Evolutionary conservation across 768 basidiomycete species (phyloP).

Genomic region (Antrodiella citrinella): DNA sequence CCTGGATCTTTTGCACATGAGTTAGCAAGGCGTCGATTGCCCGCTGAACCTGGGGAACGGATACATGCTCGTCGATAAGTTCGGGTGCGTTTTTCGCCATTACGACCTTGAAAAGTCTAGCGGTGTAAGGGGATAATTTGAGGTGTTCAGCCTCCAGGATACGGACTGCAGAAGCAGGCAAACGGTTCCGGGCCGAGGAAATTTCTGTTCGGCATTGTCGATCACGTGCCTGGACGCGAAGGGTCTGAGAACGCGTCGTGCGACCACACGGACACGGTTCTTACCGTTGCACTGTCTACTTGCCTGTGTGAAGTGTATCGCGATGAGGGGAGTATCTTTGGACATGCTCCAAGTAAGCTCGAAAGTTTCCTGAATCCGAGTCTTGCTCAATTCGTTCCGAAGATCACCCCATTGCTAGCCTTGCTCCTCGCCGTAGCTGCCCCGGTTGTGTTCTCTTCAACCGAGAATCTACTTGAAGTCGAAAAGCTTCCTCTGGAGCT

Average conservation of each 20-base stretch:
- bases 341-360: no score
- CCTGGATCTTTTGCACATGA: slow-evolving; percentile 57
- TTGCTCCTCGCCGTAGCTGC: no score
- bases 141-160: not conserved
- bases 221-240: slow-evolving; percentile 4
- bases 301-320: no score
- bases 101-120: no score
- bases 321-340: no score
- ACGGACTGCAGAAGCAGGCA: not conserved
- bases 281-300: no score
- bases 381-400: no score
- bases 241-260: no score
- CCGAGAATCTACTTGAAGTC: not conserved
- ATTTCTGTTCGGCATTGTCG: not conserved
- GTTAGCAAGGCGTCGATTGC: slow-evolving; percentile 75
- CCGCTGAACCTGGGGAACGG: slow-evolving; percentile 59
- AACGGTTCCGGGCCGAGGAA: not conserved
- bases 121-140: not conserved
- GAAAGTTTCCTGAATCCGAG: not conserved
- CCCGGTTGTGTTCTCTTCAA: no score
- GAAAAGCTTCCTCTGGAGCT: slow-evolving; percentile 13
- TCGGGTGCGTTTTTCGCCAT: slow-evolving; percentile 4
- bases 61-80: slow-evolving; percentile 66
- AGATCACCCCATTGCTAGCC: no score
- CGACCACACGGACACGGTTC: no score